Percentiles rank a stretch among this genome's conserved stretches.
Conservation (phyloP, 257 asterid species). For the Fraxinus anomala region DNA sequence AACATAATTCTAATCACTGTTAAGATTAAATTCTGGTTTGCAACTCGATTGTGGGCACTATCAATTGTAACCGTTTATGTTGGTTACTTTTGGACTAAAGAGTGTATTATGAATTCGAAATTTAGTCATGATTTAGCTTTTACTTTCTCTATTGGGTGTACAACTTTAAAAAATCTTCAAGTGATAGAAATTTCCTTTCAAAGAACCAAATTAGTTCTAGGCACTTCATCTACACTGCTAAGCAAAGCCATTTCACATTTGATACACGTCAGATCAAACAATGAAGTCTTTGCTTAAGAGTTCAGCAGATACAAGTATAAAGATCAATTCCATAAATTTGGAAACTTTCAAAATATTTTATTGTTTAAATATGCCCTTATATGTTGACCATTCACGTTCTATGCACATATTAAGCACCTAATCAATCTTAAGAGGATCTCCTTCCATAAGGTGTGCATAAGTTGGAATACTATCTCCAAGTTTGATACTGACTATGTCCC, state of each 20-base stretch:
- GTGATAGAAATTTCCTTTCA: neutral
- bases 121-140: neutral
- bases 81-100: too few species aligned
- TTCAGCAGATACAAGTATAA: neutral
- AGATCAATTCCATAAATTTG: neutral
- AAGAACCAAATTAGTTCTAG: neutral
- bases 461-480: slow-evolving; percentile 49
- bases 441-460: slow-evolving; percentile 46
- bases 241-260: neutral
- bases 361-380: neutral
- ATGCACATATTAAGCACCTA: slow-evolving; percentile 26
- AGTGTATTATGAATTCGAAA: neutral
- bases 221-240: neutral
- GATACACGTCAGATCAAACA: neutral
- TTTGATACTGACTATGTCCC: slow-evolving; percentile 38
- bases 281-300: neutral
- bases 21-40: neutral
- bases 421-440: slow-evolving; percentile 48
- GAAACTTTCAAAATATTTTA: neutral
- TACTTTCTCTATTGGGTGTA: neutral
- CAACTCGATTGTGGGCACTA: neutral
- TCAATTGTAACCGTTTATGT: too few species aligned
- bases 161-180: neutral
- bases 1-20: too few species aligned
- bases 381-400: neutral